Evolutionary conservation across 78 protist species (phyloP).

Genomic region (Goniomonas avonlea): DNA sequence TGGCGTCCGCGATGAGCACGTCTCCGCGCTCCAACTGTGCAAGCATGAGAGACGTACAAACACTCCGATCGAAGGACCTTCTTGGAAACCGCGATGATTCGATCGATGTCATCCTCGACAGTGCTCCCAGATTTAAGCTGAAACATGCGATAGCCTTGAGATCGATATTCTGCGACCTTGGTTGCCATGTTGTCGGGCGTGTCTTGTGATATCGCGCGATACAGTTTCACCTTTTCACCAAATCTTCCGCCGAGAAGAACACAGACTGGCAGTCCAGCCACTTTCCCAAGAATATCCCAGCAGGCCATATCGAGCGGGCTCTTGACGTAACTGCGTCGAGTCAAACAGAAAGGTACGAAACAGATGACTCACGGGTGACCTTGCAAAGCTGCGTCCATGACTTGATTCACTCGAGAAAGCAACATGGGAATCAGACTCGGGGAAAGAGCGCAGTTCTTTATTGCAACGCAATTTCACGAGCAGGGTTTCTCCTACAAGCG

Average conservation of each 20-base stretch:
- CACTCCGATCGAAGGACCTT: not conserved
- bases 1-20: not conserved
- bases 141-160: not conserved
- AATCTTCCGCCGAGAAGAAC: not conserved
- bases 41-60: too few relatives aligned
- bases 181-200: not conserved
- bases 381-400: not conserved
- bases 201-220: not conserved
- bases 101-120: not conserved
- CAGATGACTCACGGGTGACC: too few relatives aligned
- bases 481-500: too few relatives aligned
- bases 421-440: too few relatives aligned
- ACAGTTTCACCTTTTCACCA: not conserved
- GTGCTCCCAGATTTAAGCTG: not conserved
- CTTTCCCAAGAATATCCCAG: not conserved
- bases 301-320: not conserved
- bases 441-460: too few relatives aligned
- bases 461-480: too few relatives aligned
- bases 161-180: not conserved
- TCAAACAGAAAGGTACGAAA: too few relatives aligned
- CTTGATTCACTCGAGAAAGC: not conserved
- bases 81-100: not conserved
- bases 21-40: too few relatives aligned
- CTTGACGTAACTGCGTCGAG: not conserved
- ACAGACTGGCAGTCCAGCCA: not conserved